Evolutionary conservation across 306 rosid species (phyloP), one percentile per base, ranked within the genome.

Genomic region (Myrica gale): DNA sequence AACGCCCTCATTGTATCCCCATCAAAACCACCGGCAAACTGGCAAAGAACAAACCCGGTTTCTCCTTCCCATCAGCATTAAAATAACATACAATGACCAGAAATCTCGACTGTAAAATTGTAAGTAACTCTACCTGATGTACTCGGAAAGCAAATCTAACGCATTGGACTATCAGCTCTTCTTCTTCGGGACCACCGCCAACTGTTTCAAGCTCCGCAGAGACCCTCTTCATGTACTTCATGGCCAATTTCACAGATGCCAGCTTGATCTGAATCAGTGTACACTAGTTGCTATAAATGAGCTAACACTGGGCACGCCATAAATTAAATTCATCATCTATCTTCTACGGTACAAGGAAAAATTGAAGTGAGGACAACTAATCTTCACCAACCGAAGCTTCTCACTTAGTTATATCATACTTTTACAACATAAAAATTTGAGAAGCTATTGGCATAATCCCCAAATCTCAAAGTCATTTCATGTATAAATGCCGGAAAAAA

Each of bases 11-110:
- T 96, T 20, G 99, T 96, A 76, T 96, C 99, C 50, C 77, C 97
- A 79, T 96, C 98, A 76, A 92, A 96, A 5, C 99, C 99, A 6
- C 99, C 97, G 0, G 99, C 99, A 76, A 96, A 96, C 99, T 96
- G 93, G 75, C 84, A 86, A 45, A 75, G 13, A 81, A 53, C 6
- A 74, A 39, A 1, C 76, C 43, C 9, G 60, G 2, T 37, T 13
- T 57, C 52, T 57, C 21, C 16, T 15, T 75, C 47, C 51, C 5
- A 44, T 23, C 37, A n/a, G 57, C 55, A 7, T 32, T 32, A 9
- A 16, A 5, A 46, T 19, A 21, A 51, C 61, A 1, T 69, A 51
- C 53, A 75, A 52, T 52, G 19, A 26, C 5, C n/a, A 50, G 46
- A 51, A 11, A 46, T 46, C 19, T 61, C 41, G 6, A 12, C 15